A percentile compares a stretch with the other conserved stretches of the same genome.
Conservation (phyloP, 148 eudicot genomes). For the Mesembryanthemum crystallinum region DNA sequence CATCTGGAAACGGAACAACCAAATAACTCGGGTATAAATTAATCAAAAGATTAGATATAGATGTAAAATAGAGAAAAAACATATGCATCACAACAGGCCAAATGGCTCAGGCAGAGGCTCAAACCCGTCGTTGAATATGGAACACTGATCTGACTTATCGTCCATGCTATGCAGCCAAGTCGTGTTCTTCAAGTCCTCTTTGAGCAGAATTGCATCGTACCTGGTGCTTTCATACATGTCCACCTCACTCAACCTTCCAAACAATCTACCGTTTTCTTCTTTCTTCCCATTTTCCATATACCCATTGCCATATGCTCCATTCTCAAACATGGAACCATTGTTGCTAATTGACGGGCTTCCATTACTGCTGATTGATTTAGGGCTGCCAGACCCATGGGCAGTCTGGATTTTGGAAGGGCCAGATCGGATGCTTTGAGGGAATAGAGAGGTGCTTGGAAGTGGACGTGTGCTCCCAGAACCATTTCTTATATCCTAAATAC, state of each 20-base stretch:
- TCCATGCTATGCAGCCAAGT: slow-evolving; percentile 83
- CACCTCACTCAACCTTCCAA: slow-evolving; percentile 53
- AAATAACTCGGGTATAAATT: slow-evolving; percentile 17
- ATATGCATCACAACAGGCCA: slow-evolving; percentile 53
- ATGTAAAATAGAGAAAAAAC: slow-evolving; percentile 8
- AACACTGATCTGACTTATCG: slow-evolving; percentile 71
- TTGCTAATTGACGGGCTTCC: slow-evolving; percentile 45
- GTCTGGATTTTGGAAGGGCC: slow-evolving; percentile 49
- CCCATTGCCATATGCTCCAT: slow-evolving; percentile 39
- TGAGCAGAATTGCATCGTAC: slow-evolving; percentile 78
- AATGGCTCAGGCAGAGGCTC: slow-evolving; percentile 90
- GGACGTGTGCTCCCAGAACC: slow-evolving; percentile 66
- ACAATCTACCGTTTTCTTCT: slow-evolving; percentile 55
- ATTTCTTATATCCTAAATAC: slow-evolving; percentile 67
- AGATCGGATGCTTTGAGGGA: slow-evolving; percentile 91
- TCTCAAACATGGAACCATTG: slow-evolving; percentile 42
- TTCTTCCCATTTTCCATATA: slow-evolving; percentile 46
- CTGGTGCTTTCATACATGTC: slow-evolving; percentile 92
- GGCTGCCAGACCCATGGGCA: slow-evolving; percentile 38
- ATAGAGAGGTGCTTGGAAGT: slow-evolving; percentile 68
- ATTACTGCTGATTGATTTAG: slow-evolving; percentile 47
- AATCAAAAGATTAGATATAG: background rate
- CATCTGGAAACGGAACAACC: slow-evolving; percentile 12
- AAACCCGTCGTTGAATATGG: slow-evolving; percentile 74
- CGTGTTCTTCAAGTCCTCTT: slow-evolving; percentile 83